These are phyloP conservation scores for Verticillium nubilum DNA, from an alignment of 2,329 filamentous ascomycete genomes.

Conservation along the genomic window DNA sequence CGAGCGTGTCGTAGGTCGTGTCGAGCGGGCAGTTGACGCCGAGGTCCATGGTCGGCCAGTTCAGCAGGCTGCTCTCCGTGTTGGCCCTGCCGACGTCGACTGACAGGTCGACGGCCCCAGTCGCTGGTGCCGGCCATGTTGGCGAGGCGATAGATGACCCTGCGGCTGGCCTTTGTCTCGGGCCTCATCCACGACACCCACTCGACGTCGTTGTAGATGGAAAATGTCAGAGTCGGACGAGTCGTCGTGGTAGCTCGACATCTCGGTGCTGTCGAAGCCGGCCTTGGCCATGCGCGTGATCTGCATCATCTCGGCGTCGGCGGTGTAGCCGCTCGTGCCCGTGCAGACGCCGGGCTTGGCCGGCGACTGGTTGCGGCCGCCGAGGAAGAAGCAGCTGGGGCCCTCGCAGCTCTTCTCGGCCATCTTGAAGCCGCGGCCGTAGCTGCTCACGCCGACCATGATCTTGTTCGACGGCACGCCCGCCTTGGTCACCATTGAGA, in stretches of 20 bases:
- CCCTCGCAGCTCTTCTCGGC: constrained; percentile 16
- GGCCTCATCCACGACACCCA: constrained; percentile 24
- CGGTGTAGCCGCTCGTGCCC: constrained; percentile 24
- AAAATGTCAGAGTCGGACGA: no score
- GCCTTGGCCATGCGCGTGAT: constrained; percentile 3
- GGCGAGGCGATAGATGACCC: constrained; percentile 10
- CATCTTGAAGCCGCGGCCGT: constrained; percentile 23
- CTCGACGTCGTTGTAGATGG: constrained; percentile 7
- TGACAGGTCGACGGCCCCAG: constrained; percentile 27
- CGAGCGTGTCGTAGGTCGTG: background rate
- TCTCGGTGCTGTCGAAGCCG: no score
- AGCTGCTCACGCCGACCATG: constrained; percentile 20
- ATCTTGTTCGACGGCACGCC: constrained; percentile 8
- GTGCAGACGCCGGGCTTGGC: constrained; percentile 22
- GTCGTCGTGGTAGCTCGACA: no score
- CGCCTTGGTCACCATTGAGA: background rate
- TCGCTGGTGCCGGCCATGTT: constrained; percentile 17
- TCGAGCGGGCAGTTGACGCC: background rate
- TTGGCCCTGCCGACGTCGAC: background rate
- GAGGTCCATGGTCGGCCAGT: background rate
- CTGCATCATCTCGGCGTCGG: constrained; percentile 22
- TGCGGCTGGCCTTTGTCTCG: constrained; percentile 16
- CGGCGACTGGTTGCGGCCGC: constrained; percentile 11
- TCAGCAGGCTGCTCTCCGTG: background rate
- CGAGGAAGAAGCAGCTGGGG: constrained; percentile 17